Conservation (phyloP, 2,329 filamentous ascomycete genomes). For the Fusarium drepaniforme region DNA sequence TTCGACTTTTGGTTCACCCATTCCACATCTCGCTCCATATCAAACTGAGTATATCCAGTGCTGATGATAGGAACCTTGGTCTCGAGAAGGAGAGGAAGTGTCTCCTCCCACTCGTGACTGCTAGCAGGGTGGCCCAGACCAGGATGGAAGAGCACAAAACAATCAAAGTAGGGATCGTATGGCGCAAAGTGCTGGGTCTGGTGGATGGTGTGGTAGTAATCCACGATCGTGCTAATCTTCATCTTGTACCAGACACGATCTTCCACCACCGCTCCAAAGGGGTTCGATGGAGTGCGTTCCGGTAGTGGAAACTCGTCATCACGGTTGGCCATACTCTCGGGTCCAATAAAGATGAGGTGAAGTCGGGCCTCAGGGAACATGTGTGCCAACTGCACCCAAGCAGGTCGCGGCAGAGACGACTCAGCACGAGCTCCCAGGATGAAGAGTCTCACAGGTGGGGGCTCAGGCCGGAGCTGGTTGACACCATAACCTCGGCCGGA, state of each 20-base stretch:
- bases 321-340: constrained; percentile 94
- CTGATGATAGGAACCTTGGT: constrained; percentile 96
- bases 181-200: constrained; percentile 91
- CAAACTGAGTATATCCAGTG: constrained; percentile 95
- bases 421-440: constrained; percentile 96
- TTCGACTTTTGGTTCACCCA: constrained; percentile 89
- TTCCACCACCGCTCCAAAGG: constrained; percentile 94
- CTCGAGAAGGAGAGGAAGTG: constrained; percentile 88
- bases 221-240: constrained; percentile 98
- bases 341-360: constrained; percentile 94
- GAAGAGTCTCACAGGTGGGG: constrained; percentile 92
- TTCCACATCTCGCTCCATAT: constrained; percentile 92
- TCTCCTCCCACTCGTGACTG: constrained; percentile 94
- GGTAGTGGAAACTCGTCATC: constrained; percentile 94
- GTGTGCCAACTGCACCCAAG: constrained; percentile 94
- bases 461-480: constrained; percentile 83
- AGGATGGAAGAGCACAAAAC: constrained; percentile 96
- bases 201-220: constrained; percentile 98
- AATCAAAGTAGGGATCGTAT: constrained; percentile 98
- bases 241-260: constrained; percentile 88
- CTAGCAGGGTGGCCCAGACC: constrained; percentile 94
- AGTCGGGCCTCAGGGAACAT: constrained; percentile 94
- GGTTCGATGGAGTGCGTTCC: constrained; percentile 84
- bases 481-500: constrained; percentile 80
- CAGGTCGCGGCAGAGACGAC: constrained; percentile 91